Percentiles rank a stretch among this genome's conserved stretches.
phyloP scores from a whole-genome alignment of 805 yeast genomes.

The Lipomyces lipofer region DNA sequence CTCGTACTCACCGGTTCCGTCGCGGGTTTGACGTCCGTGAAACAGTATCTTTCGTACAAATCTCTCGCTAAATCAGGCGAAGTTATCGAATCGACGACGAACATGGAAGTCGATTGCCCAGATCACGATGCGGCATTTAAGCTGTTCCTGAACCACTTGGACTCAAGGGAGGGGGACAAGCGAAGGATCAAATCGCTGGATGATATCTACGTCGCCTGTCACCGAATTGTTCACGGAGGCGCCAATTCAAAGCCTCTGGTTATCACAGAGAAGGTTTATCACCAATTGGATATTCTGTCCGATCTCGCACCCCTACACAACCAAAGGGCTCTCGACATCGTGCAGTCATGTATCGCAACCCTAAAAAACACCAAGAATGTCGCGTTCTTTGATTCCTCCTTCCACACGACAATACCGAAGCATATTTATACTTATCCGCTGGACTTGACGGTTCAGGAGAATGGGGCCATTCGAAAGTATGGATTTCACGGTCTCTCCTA shows the following conservation, averaged over 20 bases:
- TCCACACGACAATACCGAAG: conserved; percentile 26
- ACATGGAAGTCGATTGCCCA: conserved; percentile 22
- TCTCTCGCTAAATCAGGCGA: conserved; percentile 42
- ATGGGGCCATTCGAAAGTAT: conserved; percentile 25
- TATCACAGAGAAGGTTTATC: conserved; percentile 24
- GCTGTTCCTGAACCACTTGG: conserved; percentile 22
- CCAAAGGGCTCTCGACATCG: conserved; percentile 31
- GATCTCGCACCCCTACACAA: conserved; percentile 32
- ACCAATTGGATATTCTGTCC: conserved; percentile 29
- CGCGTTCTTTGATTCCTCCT: conserved; percentile 31
- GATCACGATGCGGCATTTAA: conserved; percentile 30
- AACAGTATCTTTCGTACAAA: conserved; percentile 17
- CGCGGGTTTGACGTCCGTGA: conserved; percentile 25
- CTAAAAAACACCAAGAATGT: conserved; percentile 19
- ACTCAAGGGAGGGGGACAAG: conserved; percentile 7
- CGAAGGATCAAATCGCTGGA: conserved; percentile 15
- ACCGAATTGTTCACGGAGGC: conserved; percentile 32
- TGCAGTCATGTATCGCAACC: conserved; percentile 23
- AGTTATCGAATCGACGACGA: conserved; percentile 47
- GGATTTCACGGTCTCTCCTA: conserved; percentile 32
- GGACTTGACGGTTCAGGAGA: conserved; percentile 21
- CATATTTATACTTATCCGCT: conserved; percentile 30
- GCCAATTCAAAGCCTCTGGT: conserved; percentile 23
- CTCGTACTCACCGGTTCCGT: conserved; percentile 22
- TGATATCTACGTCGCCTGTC: conserved; percentile 23